Percentiles rank a stretch among this genome's conserved stretches.
phyloP scores from a whole-genome alignment of 768 basidiomycete species.

The Melanogaster broomeanus region DNA sequence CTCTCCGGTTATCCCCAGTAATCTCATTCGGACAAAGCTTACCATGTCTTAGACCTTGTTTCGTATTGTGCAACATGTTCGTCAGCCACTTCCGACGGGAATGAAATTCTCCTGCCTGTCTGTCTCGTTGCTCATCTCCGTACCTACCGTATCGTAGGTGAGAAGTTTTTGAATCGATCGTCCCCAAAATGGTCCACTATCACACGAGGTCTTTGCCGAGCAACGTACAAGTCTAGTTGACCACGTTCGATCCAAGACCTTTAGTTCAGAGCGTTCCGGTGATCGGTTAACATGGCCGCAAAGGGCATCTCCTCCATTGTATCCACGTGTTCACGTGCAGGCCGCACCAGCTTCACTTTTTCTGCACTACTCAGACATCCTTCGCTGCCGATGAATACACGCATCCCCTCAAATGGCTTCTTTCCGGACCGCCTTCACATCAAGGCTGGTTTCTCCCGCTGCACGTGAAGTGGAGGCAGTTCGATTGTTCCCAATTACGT shows the following conservation, averaged over 20 bases:
- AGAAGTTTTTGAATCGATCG: constrained; percentile 1
- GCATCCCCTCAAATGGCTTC: background rate
- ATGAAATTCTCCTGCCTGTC: background rate
- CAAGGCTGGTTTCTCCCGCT: background rate
- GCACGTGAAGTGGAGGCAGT: background rate
- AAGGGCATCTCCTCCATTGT: too few relatives aligned
- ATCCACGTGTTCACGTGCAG: constrained; percentile 38
- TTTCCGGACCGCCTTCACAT: background rate
- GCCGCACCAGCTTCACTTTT: constrained; percentile 30
- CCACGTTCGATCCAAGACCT: background rate
- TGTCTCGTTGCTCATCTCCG: constrained; percentile 3
- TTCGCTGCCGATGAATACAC: background rate
- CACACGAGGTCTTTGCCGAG: background rate
- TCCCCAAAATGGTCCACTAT: background rate
- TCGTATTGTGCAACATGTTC: background rate
- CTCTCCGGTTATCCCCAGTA: background rate
- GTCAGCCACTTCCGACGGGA: background rate
- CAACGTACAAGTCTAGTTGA: background rate
- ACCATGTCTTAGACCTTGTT: background rate
- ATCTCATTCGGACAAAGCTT: background rate
- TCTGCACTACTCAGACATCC: constrained; percentile 3
- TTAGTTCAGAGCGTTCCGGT: too few relatives aligned
- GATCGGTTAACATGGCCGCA: too few relatives aligned
- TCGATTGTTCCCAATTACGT: background rate
- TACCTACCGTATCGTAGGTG: background rate